phyloP scores from a whole-genome alignment of 306 rosid species.

The Leucaena leucocephala region DNA sequence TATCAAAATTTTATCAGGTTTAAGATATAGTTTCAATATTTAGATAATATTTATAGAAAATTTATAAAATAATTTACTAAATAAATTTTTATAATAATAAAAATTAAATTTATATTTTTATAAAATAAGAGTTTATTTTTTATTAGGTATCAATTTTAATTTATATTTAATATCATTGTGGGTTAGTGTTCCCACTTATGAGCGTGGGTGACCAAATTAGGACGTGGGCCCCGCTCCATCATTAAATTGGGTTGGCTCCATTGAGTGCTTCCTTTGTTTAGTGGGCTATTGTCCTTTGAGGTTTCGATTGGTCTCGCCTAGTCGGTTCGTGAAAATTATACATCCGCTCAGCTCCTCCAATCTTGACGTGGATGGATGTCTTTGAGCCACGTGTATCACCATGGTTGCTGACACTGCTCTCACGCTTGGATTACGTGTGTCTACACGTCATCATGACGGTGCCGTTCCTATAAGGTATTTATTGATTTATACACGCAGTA shows the following conservation, averaged over 20 bases:
- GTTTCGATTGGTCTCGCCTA: conserved; percentile 30
- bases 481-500: too few relatives aligned
- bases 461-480: too few relatives aligned
- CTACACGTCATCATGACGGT: conserved; percentile 14
- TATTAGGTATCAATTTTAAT: too few relatives aligned
- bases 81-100: too few relatives aligned
- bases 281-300: conserved; percentile 43
- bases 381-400: conserved; percentile 19
- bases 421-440: conserved; percentile 55
- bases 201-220: conserved; percentile 47
- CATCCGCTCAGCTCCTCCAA: neutral
- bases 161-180: neutral
- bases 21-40: too few relatives aligned
- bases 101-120: too few relatives aligned
- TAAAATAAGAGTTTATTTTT: too few relatives aligned
- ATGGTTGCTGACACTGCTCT: conserved; percentile 49
- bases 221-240: conserved; percentile 40
- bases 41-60: too few relatives aligned
- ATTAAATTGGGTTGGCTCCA: conserved; percentile 38
- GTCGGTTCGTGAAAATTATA: neutral
- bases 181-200: neutral
- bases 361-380: conserved; percentile 20
- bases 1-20: too few relatives aligned
- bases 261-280: conserved; percentile 41
- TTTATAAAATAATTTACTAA: too few relatives aligned